Evolutionary conservation across 495 filamentous ascomycete genomes (phyloP).

Genomic region (Lepraria neglecta): DNA sequence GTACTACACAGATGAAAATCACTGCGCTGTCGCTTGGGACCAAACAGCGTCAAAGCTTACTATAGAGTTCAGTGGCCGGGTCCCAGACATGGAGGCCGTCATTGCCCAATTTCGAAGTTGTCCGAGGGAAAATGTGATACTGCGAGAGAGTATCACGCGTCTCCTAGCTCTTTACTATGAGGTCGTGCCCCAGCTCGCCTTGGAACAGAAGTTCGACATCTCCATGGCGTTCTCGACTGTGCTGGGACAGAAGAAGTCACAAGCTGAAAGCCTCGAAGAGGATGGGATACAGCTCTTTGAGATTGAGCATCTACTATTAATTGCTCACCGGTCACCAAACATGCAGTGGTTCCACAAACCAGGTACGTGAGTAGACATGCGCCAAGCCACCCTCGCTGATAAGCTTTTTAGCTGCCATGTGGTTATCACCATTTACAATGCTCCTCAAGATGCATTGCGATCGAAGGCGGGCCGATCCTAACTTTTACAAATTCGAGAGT

Average conservation of each 20-base stretch:
- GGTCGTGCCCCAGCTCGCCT: conserved; percentile 68
- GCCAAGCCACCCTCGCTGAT: conserved; percentile 17
- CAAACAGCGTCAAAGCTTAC: conserved; percentile 58
- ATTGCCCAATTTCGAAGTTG: conserved; percentile 61
- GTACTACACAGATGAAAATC: not conserved
- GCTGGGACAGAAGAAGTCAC: conserved; percentile 42
- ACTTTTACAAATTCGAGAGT: not conserved
- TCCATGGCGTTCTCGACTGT: conserved; percentile 64
- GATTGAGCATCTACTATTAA: conserved; percentile 66
- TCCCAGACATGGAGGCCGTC: conserved; percentile 71
- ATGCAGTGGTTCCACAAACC: conserved; percentile 77
- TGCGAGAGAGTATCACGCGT: conserved; percentile 69
- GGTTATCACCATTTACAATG: conserved; percentile 58
- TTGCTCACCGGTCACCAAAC: conserved; percentile 68
- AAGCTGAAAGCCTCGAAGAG: conserved; percentile 42
- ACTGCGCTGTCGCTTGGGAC: conserved; percentile 43
- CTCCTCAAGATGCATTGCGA: conserved; percentile 51
- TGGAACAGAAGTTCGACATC: conserved; percentile 81
- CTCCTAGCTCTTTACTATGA: conserved; percentile 75
- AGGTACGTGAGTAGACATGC: conserved; percentile 33
- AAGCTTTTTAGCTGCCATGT: conserved; percentile 28
- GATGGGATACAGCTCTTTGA: conserved; percentile 53
- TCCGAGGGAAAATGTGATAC: conserved; percentile 59
- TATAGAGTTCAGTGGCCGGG: conserved; percentile 68
- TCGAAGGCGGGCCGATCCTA: conserved; percentile 33